A percentile compares a stretch with the other conserved stretches of the same genome.
These are phyloP conservation scores for Penicillium digitatum DNA, from an alignment of 2,329 filamentous ascomycete genomes.

Conservation along the genomic window DNA sequence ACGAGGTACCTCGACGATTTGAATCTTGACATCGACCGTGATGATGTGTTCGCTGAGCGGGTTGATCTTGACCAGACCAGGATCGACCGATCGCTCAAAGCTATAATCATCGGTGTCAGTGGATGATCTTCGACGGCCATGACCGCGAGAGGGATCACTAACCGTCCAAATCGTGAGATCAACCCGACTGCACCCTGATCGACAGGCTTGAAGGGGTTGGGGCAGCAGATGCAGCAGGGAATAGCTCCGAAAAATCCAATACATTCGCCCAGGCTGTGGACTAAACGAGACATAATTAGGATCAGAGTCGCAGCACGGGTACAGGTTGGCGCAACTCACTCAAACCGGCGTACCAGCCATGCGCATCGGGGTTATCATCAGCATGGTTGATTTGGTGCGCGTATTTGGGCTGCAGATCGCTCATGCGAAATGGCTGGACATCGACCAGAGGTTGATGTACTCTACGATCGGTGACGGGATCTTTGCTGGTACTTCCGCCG, in stretches of 20 bases:
- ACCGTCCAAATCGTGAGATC: slow-evolving; percentile 84
- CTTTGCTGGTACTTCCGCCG: slow-evolving; percentile 34
- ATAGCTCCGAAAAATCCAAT: slow-evolving; percentile 80
- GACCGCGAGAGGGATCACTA: slow-evolving; percentile 10
- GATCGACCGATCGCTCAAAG: slow-evolving; percentile 94
- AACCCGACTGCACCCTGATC: slow-evolving; percentile 90
- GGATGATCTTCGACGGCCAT: not conserved
- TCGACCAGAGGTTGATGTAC: slow-evolving; percentile 52
- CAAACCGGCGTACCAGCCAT: slow-evolving; percentile 88
- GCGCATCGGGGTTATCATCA: slow-evolving; percentile 63
- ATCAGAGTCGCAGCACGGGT: not conserved
- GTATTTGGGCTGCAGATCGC: slow-evolving; percentile 81
- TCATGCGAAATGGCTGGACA: slow-evolving; percentile 74
- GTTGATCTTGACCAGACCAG: slow-evolving; percentile 95
- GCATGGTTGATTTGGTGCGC: slow-evolving; percentile 61
- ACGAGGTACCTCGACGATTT: slow-evolving; percentile 91
- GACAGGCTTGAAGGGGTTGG: slow-evolving; percentile 93
- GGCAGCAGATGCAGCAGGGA: slow-evolving; percentile 86
- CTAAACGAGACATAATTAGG: slow-evolving; percentile 34
- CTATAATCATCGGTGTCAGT: slow-evolving; percentile 17
- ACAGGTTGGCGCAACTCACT: slow-evolving; percentile 51
- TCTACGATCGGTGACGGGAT: slow-evolving; percentile 21
- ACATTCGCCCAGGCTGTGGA: slow-evolving; percentile 68
- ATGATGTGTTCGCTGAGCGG: slow-evolving; percentile 84
- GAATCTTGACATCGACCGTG: slow-evolving; percentile 97